A percentile compares a stretch with the other conserved stretches of the same genome.
phyloP scores from a whole-genome alignment of 164 flowering plant genomes.

The Vitis rotundifolia region DNA sequence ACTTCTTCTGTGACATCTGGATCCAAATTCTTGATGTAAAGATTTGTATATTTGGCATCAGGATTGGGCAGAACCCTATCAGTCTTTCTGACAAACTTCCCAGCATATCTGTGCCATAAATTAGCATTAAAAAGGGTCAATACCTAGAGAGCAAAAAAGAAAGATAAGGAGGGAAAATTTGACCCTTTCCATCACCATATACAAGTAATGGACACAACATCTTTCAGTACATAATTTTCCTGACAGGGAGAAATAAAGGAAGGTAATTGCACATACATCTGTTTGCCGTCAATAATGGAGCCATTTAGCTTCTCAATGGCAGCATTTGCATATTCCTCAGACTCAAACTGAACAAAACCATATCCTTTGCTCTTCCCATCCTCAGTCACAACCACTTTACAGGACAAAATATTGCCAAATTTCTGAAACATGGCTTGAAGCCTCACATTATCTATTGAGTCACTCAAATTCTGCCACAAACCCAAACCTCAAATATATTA shows the following conservation, averaged over 20 bases:
- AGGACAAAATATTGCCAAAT: slow-evolving; percentile 73
- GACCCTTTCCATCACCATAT: not conserved
- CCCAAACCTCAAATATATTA: not conserved
- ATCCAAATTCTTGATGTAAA: slow-evolving; percentile 84
- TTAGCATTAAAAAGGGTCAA: not conserved
- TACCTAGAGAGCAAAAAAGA: too few relatives aligned
- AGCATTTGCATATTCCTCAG: slow-evolving; percentile 66
- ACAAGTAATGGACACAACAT: not conserved
- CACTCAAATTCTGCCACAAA: slow-evolving; percentile 61
- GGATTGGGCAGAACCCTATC: slow-evolving; percentile 54
- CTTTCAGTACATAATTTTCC: too few relatives aligned
- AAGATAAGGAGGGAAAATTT: too few relatives aligned
- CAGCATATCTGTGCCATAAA: slow-evolving; percentile 56
- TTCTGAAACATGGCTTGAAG: slow-evolving; percentile 65
- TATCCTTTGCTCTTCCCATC: slow-evolving; percentile 89
- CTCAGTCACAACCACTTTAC: slow-evolving; percentile 66
- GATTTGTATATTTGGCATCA: slow-evolving; percentile 68
- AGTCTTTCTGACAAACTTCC: slow-evolving; percentile 56
- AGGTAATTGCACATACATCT: slow-evolving; percentile 45
- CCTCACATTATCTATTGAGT: slow-evolving; percentile 51
- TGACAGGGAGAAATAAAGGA: too few relatives aligned
- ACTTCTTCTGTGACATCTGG: slow-evolving; percentile 56
- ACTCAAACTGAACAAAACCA: slow-evolving; percentile 88
- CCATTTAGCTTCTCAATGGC: slow-evolving; percentile 69
- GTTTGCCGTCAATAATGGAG: slow-evolving; percentile 49